These are phyloP conservation scores for Mortierella sp. DNA, from an alignment of 371 early-diverging fungal species.

Conservation along the genomic window DNA sequence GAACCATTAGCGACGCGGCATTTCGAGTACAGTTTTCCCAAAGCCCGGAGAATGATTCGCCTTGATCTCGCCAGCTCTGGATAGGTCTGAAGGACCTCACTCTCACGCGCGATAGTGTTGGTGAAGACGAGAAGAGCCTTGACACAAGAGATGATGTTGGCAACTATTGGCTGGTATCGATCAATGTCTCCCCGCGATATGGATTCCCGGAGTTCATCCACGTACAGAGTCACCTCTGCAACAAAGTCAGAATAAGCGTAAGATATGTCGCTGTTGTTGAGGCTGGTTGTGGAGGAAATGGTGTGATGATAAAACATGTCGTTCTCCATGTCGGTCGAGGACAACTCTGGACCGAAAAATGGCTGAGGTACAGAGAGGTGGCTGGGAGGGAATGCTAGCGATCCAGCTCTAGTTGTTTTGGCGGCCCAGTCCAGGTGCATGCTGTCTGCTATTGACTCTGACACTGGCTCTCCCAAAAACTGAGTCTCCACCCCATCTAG, in stretches of 20 bases:
- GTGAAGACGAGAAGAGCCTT: slow-evolving; percentile 33
- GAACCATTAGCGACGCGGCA: slow-evolving; percentile 44
- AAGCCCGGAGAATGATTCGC: slow-evolving; percentile 29
- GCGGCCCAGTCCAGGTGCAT: slow-evolving; percentile 16
- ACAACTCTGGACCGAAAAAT: slow-evolving; percentile 9
- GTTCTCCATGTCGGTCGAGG: slow-evolving; percentile 16
- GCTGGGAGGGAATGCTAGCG: slow-evolving; percentile 36
- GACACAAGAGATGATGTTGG: slow-evolving; percentile 37
- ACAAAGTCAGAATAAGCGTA: slow-evolving; percentile 38
- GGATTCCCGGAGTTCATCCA: slow-evolving; percentile 31
- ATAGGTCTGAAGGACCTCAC: slow-evolving; percentile 25
- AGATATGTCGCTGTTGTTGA: slow-evolving; percentile 8
- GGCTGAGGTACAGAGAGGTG: slow-evolving; percentile 16
- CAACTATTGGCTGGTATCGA: slow-evolving; percentile 35
- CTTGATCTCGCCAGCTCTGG: slow-evolving; percentile 33
- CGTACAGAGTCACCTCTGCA: slow-evolving; percentile 22
- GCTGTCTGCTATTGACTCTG: slow-evolving; percentile 20
- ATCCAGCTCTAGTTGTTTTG: slow-evolving; percentile 25
- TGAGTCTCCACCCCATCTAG: slow-evolving; percentile 49
- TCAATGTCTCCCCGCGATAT: slow-evolving; percentile 11
- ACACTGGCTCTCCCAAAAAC: slow-evolving; percentile 43
- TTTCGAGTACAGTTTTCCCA: slow-evolving; percentile 46
- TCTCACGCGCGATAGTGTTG: slow-evolving; percentile 43
- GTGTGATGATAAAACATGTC: slow-evolving; percentile 20
- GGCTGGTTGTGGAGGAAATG: slow-evolving; percentile 1